Evolutionary conservation across 2,329 filamentous ascomycete species (phyloP).

Genomic region (Fusarium tuaranense): DNA sequence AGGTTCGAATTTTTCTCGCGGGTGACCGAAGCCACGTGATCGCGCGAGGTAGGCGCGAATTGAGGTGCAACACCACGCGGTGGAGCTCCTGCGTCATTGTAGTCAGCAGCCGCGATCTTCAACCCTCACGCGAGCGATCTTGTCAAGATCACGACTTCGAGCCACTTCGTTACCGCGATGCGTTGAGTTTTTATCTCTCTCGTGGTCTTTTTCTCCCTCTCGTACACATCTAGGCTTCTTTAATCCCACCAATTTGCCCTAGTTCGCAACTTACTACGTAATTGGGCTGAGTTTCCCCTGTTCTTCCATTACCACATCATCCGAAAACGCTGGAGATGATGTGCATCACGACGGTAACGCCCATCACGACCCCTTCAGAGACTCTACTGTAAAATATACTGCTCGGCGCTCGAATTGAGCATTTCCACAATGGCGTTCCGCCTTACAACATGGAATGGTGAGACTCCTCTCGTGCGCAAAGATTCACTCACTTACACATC

Average conservation of each 20-base stretch:
- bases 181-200: neutral
- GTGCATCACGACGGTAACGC: neutral
- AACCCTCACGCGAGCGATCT: neutral
- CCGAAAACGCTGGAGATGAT: conserved; percentile 15
- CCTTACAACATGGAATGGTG: conserved; percentile 90
- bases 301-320: conserved; percentile 1
- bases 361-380: neutral
- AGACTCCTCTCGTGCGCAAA: neutral
- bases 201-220: no score
- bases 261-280: neutral
- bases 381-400: neutral
- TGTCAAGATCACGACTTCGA: neutral
- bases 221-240: accelerated
- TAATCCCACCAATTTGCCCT: neutral
- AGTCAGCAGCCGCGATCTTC: conserved; percentile 16
- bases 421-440: conserved; percentile 73
- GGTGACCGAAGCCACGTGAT: conserved; percentile 42
- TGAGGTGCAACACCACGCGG: neutral
- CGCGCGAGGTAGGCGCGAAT: conserved; percentile 33
- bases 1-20: conserved; percentile 39
- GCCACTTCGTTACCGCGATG: neutral
- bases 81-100: conserved; percentile 29
- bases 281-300: neutral
- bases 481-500: conserved; percentile 13
- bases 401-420: neutral